Base-by-base conservation (phyloP, 306 rosid genomes). In the Corylus avellana region DNA sequence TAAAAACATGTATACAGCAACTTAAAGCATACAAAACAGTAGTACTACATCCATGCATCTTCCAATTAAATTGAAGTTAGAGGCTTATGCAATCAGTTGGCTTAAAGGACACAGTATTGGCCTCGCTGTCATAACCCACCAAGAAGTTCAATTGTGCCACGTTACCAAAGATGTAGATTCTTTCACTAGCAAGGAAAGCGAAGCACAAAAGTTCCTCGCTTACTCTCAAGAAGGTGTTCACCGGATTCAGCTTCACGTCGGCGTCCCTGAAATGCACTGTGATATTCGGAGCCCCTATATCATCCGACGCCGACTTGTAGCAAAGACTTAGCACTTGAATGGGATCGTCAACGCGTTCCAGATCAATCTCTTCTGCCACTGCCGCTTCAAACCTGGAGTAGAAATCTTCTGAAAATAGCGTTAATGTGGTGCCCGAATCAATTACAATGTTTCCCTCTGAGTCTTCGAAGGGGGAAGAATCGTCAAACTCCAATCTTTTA, bases 51-150 rank as follows among this genome's bases (percentile, higher is more conserved):
- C 25, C 25, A 22, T 22, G 25, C 25, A 22, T 22, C 25, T 22
- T 22, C 25, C 25, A 22, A 22, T 0, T 22, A 22, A 22, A 22
- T 22, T 22, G 25, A 22, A 32, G 35, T 1, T 1, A 32, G 35
- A 32, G 35, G 35, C 0, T 32, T 32, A 74, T 32, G 20, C 92
- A 87, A 47, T 90, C 83, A 0, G 70, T 29, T 1, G 87, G 88
- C 79, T 83, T 89, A 72, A 93, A 91, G 1, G 93, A 83, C 35
- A 91, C 79, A 0, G 12, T 62, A 1, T 49, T 74, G 7, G 61
- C 32, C 12, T 27, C 13, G 2, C 59, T 48, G 55, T 91, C 97
- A 71, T 93, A 93, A 0, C 97, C 98, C 20, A 88, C 84, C 72
- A 83, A 48, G 71, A 88, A 75, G 57, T 85, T 85, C 48, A 35